Evolutionary conservation across 2,329 filamentous ascomycete species (phyloP).

Genomic region (Aspergillus fumigatiaffinis): DNA sequence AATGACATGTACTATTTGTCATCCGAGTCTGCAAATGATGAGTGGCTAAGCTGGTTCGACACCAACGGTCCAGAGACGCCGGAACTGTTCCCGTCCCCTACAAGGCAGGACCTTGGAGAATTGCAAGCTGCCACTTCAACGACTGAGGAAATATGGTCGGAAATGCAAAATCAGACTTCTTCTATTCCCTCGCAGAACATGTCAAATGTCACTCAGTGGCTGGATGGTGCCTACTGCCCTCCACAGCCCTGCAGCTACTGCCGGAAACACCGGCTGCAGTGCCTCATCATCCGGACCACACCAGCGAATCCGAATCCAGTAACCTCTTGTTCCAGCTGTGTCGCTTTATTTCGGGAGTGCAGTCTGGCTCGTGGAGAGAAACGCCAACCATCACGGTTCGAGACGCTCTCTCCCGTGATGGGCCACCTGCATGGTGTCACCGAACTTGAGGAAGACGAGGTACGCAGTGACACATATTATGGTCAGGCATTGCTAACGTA

Average conservation of each 20-base stretch:
- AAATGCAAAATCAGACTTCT: not conserved
- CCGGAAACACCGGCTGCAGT: conserved; percentile 44
- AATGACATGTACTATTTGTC: not conserved
- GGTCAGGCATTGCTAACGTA: not conserved
- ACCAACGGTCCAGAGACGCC: not conserved
- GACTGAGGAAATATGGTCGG: not conserved
- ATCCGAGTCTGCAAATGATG: not conserved
- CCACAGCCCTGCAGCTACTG: conserved; percentile 45
- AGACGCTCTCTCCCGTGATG: conserved; percentile 46
- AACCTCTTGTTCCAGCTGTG: conserved; percentile 49
- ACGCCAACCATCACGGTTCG: conserved; percentile 44
- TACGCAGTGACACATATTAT: not conserved
- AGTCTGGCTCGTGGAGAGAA: conserved; percentile 47
- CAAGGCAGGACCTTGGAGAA: not conserved
- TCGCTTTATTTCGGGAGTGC: conserved; percentile 49
- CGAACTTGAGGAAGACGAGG: conserved; percentile 32
- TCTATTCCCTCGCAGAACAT: conserved; percentile 2
- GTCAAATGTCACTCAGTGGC: conserved; percentile 28
- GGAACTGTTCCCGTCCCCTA: not conserved
- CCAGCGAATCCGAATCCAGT: conserved; percentile 48
- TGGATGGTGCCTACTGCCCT: conserved; percentile 43
- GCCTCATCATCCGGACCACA: conserved; percentile 47
- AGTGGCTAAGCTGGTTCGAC: not conserved
- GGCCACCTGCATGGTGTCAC: conserved; percentile 49
- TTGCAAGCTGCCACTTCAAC: not conserved